Evolutionary conservation across 768 basidiomycete genomes (phyloP), one percentile per base, ranked within the genome.

Genomic region (Suillus cothurnatus): DNA sequence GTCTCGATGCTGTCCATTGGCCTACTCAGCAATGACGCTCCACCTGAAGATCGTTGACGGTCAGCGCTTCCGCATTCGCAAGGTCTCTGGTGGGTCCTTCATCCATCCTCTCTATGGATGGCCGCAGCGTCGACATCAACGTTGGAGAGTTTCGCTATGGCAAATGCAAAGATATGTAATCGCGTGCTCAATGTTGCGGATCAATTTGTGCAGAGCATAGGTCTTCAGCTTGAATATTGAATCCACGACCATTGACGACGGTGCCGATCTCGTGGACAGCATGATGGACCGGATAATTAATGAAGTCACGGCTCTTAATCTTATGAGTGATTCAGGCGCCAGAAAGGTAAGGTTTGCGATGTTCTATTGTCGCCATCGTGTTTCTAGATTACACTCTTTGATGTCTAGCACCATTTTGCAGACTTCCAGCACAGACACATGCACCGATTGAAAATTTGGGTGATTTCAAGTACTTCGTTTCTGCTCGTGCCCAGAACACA

Each of bases 281-380:
- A 93, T 95, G 92, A 94, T 95, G 91, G 94, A 95, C 68, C 84
- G 91, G 55, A 93, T 98, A 92, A 95, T 97, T 55, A 97, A 99
- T 72, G 97, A 99, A 72, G 92, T 97, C 11, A 97, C 97, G 1
- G 93, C n/a, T n/a, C n/a, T n/a, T n/a, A n/a, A n/a, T n/a, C n/a
- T n/a, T n/a, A n/a, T n/a, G n/a, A n/a, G n/a, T n/a, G n/a, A n/a
- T n/a, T n/a, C n/a, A n/a, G n/a, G n/a, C n/a, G n/a, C n/a, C n/a
- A n/a, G n/a, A n/a, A n/a, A n/a, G n/a, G n/a, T n/a, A n/a, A n/a
- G n/a, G n/a, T n/a, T n/a, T n/a, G n/a, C n/a, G n/a, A n/a, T n/a
- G n/a, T n/a, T n/a, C n/a, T n/a, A n/a, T n/a, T n/a, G n/a, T n/a
- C n/a, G n/a, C n/a, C n/a, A n/a, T n/a, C n/a, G n/a, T n/a, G n/a